phyloP scores from a whole-genome alignment of 2,329 filamentous ascomycete species.

The Xylaria sp. region DNA sequence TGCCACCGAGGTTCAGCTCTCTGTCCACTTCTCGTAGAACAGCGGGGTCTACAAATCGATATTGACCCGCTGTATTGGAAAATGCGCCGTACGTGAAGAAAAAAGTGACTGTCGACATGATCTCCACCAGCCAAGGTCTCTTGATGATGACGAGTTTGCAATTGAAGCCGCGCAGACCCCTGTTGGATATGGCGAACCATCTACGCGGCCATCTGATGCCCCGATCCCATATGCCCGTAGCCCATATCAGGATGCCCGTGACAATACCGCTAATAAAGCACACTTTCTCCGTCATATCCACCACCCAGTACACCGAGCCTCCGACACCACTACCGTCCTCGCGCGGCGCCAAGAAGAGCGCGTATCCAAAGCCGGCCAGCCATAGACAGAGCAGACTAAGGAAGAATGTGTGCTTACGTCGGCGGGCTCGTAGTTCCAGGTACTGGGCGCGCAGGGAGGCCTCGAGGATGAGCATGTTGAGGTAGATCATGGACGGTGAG shows the following conservation, averaged over 20 bases:
- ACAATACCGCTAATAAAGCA: constrained; percentile 91
- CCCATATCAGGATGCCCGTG: constrained; percentile 89
- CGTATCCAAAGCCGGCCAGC: constrained; percentile 87
- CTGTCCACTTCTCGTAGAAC: constrained; percentile 70
- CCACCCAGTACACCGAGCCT: constrained; percentile 94
- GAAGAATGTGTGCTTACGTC: constrained; percentile 94
- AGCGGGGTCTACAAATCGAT: constrained; percentile 78
- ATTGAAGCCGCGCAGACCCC: constrained; percentile 91
- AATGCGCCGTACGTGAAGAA: constrained; percentile 81
- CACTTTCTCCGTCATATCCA: constrained; percentile 90
- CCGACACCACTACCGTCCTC: constrained; percentile 93
- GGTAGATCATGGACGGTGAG: constrained; percentile 94
- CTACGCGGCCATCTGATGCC: constrained; percentile 93
- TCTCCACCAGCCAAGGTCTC: constrained; percentile 83
- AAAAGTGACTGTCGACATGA: constrained; percentile 77
- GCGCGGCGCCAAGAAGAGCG: constrained; percentile 92
- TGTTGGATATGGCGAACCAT: constrained; percentile 90
- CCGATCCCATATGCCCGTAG: constrained; percentile 94
- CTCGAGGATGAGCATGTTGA: constrained; percentile 97
- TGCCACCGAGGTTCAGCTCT: constrained; percentile 62
- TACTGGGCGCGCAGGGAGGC: constrained; percentile 93
- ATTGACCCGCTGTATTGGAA: constrained; percentile 75
- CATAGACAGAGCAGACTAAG: constrained; percentile 81
- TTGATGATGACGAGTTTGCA: constrained; percentile 93
- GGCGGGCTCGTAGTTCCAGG: constrained; percentile 85